A percentile compares a stretch with the other conserved stretches of the same genome.
These are phyloP conservation scores for Phialophora macrospora DNA, from an alignment of 2,329 filamentous ascomycete species.

Conservation along the genomic window DNA sequence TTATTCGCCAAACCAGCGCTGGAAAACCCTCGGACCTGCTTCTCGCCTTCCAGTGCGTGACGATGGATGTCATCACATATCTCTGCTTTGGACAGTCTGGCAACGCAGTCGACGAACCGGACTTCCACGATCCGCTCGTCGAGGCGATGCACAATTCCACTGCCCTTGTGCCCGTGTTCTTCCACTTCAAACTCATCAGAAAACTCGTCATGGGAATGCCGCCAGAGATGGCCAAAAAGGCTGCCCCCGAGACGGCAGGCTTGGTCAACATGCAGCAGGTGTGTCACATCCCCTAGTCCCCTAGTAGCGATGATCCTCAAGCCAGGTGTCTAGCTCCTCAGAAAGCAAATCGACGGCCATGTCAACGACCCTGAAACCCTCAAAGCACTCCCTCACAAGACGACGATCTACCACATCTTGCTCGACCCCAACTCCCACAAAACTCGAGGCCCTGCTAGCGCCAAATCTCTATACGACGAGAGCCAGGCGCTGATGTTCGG, in stretches of 20 bases:
- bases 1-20: slow-evolving; percentile 25
- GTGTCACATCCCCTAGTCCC: neutral
- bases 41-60: slow-evolving; percentile 42
- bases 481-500: slow-evolving; percentile 42
- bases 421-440: slow-evolving; percentile 28
- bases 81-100: slow-evolving; percentile 39
- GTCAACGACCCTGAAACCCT: slow-evolving; percentile 38
- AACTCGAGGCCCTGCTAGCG: neutral
- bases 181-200: slow-evolving; percentile 43
- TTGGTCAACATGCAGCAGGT: slow-evolving; percentile 28
- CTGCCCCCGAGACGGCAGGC: slow-evolving; percentile 29
- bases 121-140: slow-evolving; percentile 38
- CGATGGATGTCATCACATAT: slow-evolving; percentile 39
- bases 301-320: too few species aligned
- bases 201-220: slow-evolving; percentile 47
- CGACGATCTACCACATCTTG: slow-evolving; percentile 43
- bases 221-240: slow-evolving; percentile 43
- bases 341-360: slow-evolving; percentile 30
- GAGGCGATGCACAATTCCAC: slow-evolving; percentile 38
- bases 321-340: slow-evolving; percentile 6
- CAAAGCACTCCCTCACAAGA: slow-evolving; percentile 40
- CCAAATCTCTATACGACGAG: slow-evolving; percentile 42
- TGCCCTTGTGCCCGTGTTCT: slow-evolving; percentile 36
- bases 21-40: slow-evolving; percentile 42
- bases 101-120: slow-evolving; percentile 36